A percentile compares a stretch with the other conserved stretches of the same genome.
Evolutionary conservation across 2,329 filamentous ascomycete genomes (phyloP).

Genomic region (Hypoxylon sp.): DNA sequence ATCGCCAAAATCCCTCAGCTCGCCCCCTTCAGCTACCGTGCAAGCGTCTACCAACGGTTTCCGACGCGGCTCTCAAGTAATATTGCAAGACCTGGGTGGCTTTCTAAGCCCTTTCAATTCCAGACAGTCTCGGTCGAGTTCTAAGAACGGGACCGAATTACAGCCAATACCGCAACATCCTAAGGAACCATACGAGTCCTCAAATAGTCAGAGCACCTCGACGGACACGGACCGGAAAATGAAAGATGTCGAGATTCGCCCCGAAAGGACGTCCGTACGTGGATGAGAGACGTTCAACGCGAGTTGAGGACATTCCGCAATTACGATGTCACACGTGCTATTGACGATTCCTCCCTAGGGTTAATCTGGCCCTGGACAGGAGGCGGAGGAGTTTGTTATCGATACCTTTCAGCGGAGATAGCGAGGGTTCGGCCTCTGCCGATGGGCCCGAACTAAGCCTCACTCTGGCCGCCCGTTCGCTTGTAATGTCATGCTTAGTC

Average conservation of each 20-base stretch:
- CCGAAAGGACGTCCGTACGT: conserved; percentile 6
- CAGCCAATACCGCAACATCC: conserved; percentile 60
- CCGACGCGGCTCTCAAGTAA: conserved; percentile 66
- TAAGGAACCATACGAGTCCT: conserved; percentile 52
- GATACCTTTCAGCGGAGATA: neutral
- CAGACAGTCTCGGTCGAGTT: conserved; percentile 51
- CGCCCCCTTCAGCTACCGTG: conserved; percentile 58
- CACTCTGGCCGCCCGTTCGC: neutral
- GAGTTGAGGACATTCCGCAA: neutral
- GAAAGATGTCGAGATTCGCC: conserved; percentile 8
- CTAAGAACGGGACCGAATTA: conserved; percentile 58
- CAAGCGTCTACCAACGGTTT: conserved; percentile 61
- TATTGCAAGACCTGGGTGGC: conserved; percentile 71
- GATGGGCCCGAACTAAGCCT: neutral
- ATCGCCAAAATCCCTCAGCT: conserved; percentile 49
- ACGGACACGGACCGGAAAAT: conserved; percentile 16
- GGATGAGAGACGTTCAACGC: neutral
- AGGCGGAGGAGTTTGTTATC: neutral
- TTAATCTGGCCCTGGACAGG: neutral
- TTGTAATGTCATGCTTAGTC: neutral
- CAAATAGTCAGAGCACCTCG: conserved; percentile 45
- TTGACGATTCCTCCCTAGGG: too few species aligned
- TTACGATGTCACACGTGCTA: neutral
- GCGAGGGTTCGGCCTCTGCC: neutral
- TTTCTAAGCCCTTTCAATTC: conserved; percentile 60